Evolutionary conservation across 768 basidiomycete genomes (phyloP).

Genomic region (Suillus ampliporus): DNA sequence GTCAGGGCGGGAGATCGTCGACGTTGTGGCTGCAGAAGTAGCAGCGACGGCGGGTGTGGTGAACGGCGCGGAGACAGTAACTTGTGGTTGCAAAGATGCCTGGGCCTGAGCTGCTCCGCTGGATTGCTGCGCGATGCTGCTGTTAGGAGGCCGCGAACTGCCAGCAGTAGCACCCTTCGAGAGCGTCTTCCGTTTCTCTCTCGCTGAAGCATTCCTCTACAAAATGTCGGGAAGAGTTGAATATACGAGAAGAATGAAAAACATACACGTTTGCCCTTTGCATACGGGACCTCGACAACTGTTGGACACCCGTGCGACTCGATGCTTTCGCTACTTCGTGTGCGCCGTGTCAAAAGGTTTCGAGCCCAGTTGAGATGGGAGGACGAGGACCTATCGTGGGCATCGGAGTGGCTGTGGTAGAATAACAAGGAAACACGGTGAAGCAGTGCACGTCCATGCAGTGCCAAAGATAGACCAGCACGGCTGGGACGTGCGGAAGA

Average conservation of each 20-base stretch:
- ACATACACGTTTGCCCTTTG: no score
- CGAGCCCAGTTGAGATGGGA: not conserved
- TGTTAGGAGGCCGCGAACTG: not conserved
- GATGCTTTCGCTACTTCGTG: not conserved
- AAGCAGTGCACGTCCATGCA: no score
- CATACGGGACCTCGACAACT: no score
- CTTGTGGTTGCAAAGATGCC: not conserved
- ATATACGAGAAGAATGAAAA: no score
- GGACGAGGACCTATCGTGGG: no score
- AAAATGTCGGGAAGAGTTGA: no score
- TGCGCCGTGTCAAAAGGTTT: not conserved
- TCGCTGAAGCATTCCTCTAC: no score
- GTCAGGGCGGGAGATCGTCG: not conserved
- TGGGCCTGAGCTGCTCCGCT: not conserved
- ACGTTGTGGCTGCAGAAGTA: not conserved
- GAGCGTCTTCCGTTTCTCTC: no score
- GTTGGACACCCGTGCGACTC: not conserved
- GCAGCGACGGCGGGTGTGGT: not conserved
- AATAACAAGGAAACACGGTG: no score
- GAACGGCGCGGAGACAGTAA: not conserved
- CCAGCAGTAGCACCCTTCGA: not conserved
- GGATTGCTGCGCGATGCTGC: not conserved
- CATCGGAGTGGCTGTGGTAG: no score
- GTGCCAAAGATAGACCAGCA: no score
- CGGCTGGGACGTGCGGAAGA: no score